Conservation (phyloP, 108 stramenopile genomes). For the Nitzschia inconspicua region DNA sequence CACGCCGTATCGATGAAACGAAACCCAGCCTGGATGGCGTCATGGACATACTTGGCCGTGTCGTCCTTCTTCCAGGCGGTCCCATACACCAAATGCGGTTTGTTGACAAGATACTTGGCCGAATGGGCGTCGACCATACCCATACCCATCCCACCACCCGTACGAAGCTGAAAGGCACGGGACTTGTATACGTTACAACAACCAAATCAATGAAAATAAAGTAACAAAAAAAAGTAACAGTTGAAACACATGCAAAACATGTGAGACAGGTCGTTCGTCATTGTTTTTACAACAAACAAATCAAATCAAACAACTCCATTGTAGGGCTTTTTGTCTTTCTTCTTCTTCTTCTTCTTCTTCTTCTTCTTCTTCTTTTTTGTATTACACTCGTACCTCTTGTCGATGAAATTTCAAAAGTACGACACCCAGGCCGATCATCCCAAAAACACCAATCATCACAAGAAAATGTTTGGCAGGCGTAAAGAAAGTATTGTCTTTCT, state of each 20-base stretch:
- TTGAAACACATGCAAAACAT: not conserved
- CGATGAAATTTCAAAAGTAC: not conserved
- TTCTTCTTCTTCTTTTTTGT: not conserved
- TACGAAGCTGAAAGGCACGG: too few species aligned
- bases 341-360: not conserved
- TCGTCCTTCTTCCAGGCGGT: constrained; percentile 92
- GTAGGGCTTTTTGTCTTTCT: not conserved
- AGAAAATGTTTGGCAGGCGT: not conserved
- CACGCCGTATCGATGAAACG: constrained; percentile 92
- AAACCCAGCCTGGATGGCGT: constrained; percentile 82
- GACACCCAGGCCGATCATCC: not conserved
- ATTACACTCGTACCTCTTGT: not conserved
- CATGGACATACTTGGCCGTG: constrained; percentile 63
- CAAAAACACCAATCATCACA: not conserved
- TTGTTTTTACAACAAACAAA: not conserved
- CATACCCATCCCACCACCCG: not conserved
- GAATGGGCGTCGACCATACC: constrained; percentile 17
- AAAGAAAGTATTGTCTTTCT: not conserved
- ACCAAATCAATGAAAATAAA: not conserved
- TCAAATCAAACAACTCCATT: not conserved
- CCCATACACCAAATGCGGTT: constrained; percentile 64
- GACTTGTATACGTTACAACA: not conserved
- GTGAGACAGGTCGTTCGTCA: not conserved
- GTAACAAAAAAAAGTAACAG: not conserved
- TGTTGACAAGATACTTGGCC: constrained; percentile 12